Evolutionary conservation across 1,284 basidiomycete species (phyloP).

Genomic region (Flammula alnicola): DNA sequence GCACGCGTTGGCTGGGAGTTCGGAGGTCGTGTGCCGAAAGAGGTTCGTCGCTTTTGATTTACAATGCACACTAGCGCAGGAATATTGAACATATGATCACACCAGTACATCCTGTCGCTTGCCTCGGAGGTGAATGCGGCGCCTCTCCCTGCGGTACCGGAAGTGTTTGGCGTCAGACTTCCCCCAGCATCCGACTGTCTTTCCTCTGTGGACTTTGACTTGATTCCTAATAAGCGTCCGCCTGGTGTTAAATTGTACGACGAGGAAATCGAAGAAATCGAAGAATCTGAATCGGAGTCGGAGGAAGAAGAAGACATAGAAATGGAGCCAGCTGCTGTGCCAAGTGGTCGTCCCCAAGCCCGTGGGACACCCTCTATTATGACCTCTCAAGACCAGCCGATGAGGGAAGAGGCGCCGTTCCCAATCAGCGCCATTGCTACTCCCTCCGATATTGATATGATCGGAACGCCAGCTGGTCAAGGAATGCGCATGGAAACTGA

Average conservation of each 20-base stretch:
- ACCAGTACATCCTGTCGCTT: slow-evolving; percentile 87
- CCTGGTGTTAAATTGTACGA: slow-evolving; percentile 75
- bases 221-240: slow-evolving; percentile 87
- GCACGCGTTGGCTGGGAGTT: slow-evolving; percentile 95
- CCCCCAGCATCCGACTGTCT: slow-evolving; percentile 85
- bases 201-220: slow-evolving; percentile 90
- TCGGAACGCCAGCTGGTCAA: slow-evolving; percentile 46
- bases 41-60: slow-evolving; percentile 56
- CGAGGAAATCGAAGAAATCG: slow-evolving; percentile 79
- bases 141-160: slow-evolving; percentile 91
- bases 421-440: slow-evolving; percentile 63
- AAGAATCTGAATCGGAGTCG: slow-evolving; percentile 68
- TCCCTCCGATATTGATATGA: slow-evolving; percentile 71
- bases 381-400: slow-evolving; percentile 34
- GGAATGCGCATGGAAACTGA: slow-evolving; percentile 47
- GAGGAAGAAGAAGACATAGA: slow-evolving; percentile 60
- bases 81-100: slow-evolving; percentile 9
- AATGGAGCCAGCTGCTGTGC: slow-evolving; percentile 51
- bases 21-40: slow-evolving; percentile 91
- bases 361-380: slow-evolving; percentile 26
- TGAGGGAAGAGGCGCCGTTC: slow-evolving; percentile 49
- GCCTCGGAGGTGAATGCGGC: slow-evolving; percentile 90
- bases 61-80: slow-evolving; percentile 23
- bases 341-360: slow-evolving; percentile 31
- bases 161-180: slow-evolving; percentile 92